Conservation (phyloP, 257 asterid genomes). For the Ilex aquifolium region DNA sequence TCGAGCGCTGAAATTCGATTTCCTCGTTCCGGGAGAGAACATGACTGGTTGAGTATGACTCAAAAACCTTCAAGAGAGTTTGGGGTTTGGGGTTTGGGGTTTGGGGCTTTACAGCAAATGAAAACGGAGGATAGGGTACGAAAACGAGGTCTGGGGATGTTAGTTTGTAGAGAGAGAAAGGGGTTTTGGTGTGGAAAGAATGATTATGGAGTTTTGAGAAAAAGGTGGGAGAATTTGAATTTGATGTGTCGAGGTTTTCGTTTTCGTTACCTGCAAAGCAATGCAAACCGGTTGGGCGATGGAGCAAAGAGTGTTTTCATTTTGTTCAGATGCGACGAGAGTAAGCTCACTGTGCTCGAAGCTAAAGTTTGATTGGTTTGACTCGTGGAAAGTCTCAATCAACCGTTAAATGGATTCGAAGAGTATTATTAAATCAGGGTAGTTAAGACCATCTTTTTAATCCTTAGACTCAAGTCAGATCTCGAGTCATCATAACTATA, state of each 20-base stretch:
- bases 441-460: too few species aligned
- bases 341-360: too few species aligned
- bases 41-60: slow-evolving; percentile 15
- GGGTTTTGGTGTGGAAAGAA: too few species aligned
- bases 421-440: too few species aligned
- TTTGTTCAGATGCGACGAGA: too few species aligned
- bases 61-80: not conserved
- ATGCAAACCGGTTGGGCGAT: not conserved
- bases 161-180: not conserved
- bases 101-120: not conserved
- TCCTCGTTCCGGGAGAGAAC: slow-evolving; percentile 83
- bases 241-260: not conserved
- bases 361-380: too few species aligned
- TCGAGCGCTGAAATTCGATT: slow-evolving; percentile 43
- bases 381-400: too few species aligned
- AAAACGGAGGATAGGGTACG: not conserved
- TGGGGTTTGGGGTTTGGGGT: slow-evolving; percentile 42
- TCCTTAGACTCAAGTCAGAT: too few species aligned
- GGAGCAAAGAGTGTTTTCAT: too few species aligned
- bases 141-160: not conserved
- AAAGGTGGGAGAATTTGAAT: slow-evolving; percentile 1
- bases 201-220: too few species aligned
- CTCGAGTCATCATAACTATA: too few species aligned
- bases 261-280: not conserved
- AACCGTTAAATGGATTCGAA: too few species aligned